These are phyloP conservation scores for Candida easanensis DNA, from an alignment of 805 yeast species.

Conservation along the genomic window DNA sequence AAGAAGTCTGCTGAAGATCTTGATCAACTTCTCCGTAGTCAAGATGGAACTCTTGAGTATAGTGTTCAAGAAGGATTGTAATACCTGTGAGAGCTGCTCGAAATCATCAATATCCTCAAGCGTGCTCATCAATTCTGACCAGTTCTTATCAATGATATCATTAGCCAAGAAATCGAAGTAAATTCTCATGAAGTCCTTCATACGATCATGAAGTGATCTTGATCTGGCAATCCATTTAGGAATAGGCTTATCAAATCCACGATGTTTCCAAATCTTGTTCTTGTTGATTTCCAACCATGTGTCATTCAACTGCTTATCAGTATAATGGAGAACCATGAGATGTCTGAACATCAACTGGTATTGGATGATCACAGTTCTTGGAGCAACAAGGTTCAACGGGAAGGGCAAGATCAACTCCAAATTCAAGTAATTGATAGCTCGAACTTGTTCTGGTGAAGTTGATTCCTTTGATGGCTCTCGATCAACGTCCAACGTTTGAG, in stretches of 20 bases:
- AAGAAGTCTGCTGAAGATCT: constrained; percentile 43
- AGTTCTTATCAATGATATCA: constrained; percentile 59
- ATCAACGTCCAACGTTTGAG: constrained; percentile 35
- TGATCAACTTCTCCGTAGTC: constrained; percentile 54
- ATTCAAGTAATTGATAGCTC: constrained; percentile 50
- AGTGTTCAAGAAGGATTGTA: constrained; percentile 59
- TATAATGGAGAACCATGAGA: constrained; percentile 57
- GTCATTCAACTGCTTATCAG: constrained; percentile 55
- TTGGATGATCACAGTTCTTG: constrained; percentile 67
- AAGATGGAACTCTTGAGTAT: constrained; percentile 64
- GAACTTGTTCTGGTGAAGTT: constrained; percentile 32
- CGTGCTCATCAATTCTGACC: constrained; percentile 36
- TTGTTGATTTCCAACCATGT: constrained; percentile 72
- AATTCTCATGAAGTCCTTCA: constrained; percentile 52
- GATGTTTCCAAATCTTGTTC: constrained; percentile 64
- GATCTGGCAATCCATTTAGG: constrained; percentile 53
- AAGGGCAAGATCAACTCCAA: constrained; percentile 71
- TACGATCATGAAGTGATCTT: constrained; percentile 49
- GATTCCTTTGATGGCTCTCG: constrained; percentile 12
- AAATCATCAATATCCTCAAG: constrained; percentile 34
- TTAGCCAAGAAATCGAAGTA: constrained; percentile 52
- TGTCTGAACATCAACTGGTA: constrained; percentile 80
- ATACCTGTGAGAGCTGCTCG: constrained; percentile 40
- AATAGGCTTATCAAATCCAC: constrained; percentile 40
- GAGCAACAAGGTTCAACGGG: constrained; percentile 76